phyloP scores from a whole-genome alignment of 768 basidiomycete genomes.

The Lepiota subincarnata region DNA sequence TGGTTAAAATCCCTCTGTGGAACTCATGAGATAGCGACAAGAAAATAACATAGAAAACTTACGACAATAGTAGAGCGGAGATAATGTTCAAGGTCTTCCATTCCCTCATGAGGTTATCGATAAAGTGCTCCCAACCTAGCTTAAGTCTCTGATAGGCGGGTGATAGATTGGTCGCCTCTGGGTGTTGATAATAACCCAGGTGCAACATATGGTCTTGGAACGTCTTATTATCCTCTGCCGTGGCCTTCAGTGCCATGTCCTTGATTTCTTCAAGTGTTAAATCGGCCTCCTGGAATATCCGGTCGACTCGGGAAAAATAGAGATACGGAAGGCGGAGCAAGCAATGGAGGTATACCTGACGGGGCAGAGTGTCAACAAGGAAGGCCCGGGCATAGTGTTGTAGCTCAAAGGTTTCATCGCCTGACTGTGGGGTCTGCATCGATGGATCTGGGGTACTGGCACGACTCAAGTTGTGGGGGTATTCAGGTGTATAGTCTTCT shows the following conservation, averaged over 20 bases:
- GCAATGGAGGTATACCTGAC: conserved; percentile 27
- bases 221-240: conserved; percentile 11
- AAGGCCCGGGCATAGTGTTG: too few species aligned
- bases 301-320: conserved; percentile 63
- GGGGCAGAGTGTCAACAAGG: conserved; percentile 19
- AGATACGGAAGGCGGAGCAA: conserved; percentile 57
- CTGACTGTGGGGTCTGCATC: too few species aligned
- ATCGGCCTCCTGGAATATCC: conserved; percentile 62
- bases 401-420: too few species aligned
- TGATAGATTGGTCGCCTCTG: conserved; percentile 13
- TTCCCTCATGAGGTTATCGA: conserved; percentile 25
- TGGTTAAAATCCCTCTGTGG: conserved; percentile 25
- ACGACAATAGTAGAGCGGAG: conserved; percentile 25
- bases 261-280: conserved; percentile 54
- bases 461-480: too few species aligned
- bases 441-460: too few species aligned
- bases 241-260: conserved; percentile 32
- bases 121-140: conserved; percentile 23
- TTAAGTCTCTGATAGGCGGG: conserved; percentile 18
- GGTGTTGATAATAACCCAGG: not conserved
- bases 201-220: conserved; percentile 6
- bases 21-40: not conserved
- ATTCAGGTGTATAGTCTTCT: too few species aligned
- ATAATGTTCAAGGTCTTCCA: conserved; percentile 28
- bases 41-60: not conserved